Evolutionary conservation across 1,284 basidiomycete genomes (phyloP).

Genomic region (Ceratobasidium sp.): DNA sequence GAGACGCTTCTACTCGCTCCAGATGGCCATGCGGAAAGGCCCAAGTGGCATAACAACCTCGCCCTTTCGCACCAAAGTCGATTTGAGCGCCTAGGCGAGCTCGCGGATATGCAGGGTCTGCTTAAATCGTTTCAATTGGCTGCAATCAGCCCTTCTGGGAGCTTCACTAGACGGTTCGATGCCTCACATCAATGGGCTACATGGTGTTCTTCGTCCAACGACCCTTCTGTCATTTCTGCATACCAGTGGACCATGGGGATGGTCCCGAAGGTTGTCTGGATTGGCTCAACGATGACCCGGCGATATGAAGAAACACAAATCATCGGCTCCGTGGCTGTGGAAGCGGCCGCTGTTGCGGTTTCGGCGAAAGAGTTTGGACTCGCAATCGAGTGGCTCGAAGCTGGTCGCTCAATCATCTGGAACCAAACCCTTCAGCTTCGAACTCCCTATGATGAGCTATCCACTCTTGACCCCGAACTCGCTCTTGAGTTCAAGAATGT

Average conservation of each 20-base stretch:
- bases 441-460: neutral
- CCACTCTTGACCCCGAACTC: neutral
- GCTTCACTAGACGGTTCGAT: neutral
- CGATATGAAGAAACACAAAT: neutral
- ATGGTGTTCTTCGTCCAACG: neutral
- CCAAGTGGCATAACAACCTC: neutral
- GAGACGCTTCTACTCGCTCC: neutral
- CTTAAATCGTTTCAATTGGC: neutral
- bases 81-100: neutral
- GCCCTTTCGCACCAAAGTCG: neutral
- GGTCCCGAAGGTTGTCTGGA: conserved; percentile 5
- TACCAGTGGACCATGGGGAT: neutral
- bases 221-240: neutral
- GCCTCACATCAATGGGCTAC: conserved; percentile 1
- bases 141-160: neutral
- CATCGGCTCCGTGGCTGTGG: neutral
- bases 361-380: neutral
- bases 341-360: neutral
- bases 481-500: neutral
- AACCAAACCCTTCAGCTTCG: conserved; percentile 6
- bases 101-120: neutral
- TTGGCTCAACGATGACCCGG: neutral
- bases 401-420: conserved; percentile 16
- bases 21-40: neutral
- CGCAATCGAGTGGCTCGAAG: conserved; percentile 31